Conservation (phyloP, 1,139 yeast genomes). For the Yamadazyma dendronema region DNA sequence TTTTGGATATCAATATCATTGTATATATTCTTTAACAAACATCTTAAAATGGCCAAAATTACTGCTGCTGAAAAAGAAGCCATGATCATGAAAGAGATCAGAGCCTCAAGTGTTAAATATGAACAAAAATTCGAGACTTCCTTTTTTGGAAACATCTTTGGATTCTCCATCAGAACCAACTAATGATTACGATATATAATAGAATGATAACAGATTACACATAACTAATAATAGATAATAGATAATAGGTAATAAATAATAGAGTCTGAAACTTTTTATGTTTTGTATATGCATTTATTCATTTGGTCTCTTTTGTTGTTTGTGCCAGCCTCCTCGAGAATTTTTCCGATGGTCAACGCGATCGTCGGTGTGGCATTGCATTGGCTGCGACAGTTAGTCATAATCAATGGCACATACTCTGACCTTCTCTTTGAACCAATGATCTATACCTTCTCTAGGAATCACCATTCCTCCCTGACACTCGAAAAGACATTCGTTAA, state of each 20-base stretch:
- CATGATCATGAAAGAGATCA: slow-evolving; percentile 47
- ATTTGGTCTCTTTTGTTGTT: neutral
- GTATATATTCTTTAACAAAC: neutral
- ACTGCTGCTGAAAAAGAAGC: slow-evolving; percentile 50
- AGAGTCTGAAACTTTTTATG: too few relatives aligned
- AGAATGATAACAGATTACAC: too few relatives aligned
- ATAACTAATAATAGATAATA: slow-evolving; percentile 2
- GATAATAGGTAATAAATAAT: slow-evolving; percentile 9
- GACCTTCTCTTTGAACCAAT: slow-evolving; percentile 39
- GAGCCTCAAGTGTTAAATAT: slow-evolving; percentile 33
- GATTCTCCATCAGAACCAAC: slow-evolving; percentile 29
- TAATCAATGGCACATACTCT: slow-evolving; percentile 13
- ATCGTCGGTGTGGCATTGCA: too few relatives aligned
- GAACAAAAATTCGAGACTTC: slow-evolving; percentile 45
- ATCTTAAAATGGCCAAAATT: slow-evolving; percentile 17
- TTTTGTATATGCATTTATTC: too few relatives aligned
- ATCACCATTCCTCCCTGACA: slow-evolving; percentile 19
- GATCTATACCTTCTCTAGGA: slow-evolving; percentile 43
- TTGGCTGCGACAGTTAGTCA: too few relatives aligned
- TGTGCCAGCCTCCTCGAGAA: too few relatives aligned
- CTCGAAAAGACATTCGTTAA: slow-evolving; percentile 39
- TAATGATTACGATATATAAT: slow-evolving; percentile 7
- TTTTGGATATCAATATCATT: neutral
- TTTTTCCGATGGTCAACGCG: too few relatives aligned
- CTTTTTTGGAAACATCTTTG: slow-evolving; percentile 45